phyloP scores from a whole-genome alignment of 139 green algal genomes.

The Auxenochlorella protothecoides region DNA sequence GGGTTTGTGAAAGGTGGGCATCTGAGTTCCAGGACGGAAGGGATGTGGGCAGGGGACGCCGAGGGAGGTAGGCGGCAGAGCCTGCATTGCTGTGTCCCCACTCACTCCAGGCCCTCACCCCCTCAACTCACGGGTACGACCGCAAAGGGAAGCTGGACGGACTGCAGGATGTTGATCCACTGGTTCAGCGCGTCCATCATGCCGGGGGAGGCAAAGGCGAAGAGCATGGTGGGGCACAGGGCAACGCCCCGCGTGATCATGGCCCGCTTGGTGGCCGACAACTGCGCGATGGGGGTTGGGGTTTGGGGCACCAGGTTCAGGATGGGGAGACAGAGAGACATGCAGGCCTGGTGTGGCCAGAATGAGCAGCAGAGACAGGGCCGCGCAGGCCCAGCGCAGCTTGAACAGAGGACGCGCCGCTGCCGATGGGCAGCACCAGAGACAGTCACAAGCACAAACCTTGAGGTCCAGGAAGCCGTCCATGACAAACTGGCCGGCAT shows the following conservation, averaged over 20 bases:
- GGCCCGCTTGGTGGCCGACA: slow-evolving; percentile 21
- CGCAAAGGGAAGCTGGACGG: slow-evolving; percentile 52
- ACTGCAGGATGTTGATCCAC: slow-evolving; percentile 51
- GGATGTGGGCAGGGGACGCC: no score
- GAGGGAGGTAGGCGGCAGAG: no score
- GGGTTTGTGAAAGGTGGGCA: no score
- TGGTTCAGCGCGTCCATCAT: slow-evolving; percentile 50
- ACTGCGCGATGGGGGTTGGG: background rate
- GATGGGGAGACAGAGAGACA: background rate
- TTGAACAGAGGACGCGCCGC: no score
- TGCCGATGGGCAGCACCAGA: no score
- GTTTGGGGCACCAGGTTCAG: background rate
- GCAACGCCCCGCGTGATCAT: slow-evolving; percentile 37
- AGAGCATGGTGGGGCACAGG: slow-evolving; percentile 37
- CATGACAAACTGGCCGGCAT: slow-evolving; percentile 61
- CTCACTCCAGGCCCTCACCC: no score
- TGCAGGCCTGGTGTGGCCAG: background rate
- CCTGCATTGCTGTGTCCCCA: no score
- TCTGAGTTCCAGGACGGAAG: no score
- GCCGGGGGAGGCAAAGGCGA: slow-evolving; percentile 18
- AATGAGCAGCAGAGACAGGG: background rate
- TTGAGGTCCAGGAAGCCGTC: slow-evolving; percentile 46
- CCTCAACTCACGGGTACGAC: slow-evolving; percentile 10
- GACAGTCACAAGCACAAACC: background rate
- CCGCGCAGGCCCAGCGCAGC: no score